phyloP scores from a whole-genome alignment of 2,329 filamentous ascomycete genomes.

The Stylonectria norvegica region DNA sequence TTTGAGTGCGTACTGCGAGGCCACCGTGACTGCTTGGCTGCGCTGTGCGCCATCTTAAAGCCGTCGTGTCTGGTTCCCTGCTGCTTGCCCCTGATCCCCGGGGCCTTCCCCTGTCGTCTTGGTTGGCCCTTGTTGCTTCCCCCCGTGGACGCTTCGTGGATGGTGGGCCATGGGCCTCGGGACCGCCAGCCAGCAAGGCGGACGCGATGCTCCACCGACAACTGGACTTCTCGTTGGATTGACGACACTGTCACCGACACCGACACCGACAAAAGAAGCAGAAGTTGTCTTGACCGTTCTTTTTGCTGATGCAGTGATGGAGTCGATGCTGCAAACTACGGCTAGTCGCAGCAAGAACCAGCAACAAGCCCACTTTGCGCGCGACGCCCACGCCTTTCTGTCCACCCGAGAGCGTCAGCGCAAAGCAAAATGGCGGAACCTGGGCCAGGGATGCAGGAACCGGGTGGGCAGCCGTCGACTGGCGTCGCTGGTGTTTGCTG shows the following conservation, averaged over 20 bases:
- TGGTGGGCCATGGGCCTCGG: constrained; percentile 16
- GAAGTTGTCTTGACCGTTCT: constrained; percentile 7
- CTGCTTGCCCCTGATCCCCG: not conserved
- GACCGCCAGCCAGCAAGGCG: constrained; percentile 19
- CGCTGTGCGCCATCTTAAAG: too few relatives aligned
- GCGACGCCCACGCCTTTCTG: constrained; percentile 9
- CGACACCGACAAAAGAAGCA: constrained; percentile 14
- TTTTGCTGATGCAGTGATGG: constrained; percentile 26
- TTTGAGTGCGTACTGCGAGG: too few relatives aligned
- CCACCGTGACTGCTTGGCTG: constrained; percentile 3
- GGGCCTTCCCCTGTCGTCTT: constrained; percentile 11
- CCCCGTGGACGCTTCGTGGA: constrained; percentile 10
- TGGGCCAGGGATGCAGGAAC: constrained; percentile 18
- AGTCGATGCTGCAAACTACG: constrained; percentile 13
- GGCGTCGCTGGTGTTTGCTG: not conserved
- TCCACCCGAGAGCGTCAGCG: constrained; percentile 11
- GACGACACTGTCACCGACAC: constrained; percentile 21
- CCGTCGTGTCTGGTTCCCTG: constrained; percentile 5
- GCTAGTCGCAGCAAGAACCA: constrained; percentile 22
- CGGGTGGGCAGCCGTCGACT: not conserved
- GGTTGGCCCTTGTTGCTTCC: constrained; percentile 10
- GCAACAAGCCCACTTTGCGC: constrained; percentile 12
- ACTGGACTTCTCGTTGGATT: constrained; percentile 19
- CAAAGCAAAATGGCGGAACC: constrained; percentile 16
- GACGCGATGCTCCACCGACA: constrained; percentile 21